Percentiles rank a stretch among this genome's conserved stretches.
These are phyloP conservation scores for Pichia sp. DNA, from an alignment of 1,139 yeast species.

Conservation along the genomic window DNA sequence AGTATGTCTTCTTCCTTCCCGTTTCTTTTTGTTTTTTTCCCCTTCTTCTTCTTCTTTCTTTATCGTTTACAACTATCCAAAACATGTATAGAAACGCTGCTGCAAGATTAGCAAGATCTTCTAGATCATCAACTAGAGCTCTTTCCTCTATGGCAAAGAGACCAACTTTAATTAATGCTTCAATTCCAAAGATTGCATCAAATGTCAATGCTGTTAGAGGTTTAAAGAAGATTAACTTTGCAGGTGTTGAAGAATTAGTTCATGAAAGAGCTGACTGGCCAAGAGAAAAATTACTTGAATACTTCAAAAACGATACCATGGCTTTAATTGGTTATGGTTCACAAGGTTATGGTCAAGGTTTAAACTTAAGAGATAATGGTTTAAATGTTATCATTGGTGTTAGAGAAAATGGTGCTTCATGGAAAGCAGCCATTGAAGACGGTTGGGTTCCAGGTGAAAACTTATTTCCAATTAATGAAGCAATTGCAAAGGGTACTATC, in stretches of 20 bases:
- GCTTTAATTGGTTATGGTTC: conserved; percentile 99
- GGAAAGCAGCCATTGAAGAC: conserved; percentile 99
- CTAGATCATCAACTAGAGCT: conserved; percentile 37
- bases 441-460: conserved; percentile 99
- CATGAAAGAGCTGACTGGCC: conserved; percentile 99
- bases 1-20: too few relatives aligned
- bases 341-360: conserved; percentile 99
- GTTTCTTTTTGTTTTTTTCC: not conserved
- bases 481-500: conserved; percentile 84
- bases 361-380: conserved; percentile 98
- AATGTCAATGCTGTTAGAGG: conserved; percentile 61
- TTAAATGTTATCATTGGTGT: conserved; percentile 96
- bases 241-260: conserved; percentile 90
- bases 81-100: conserved; percentile 55
- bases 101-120: conserved; percentile 55
- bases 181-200: conserved; percentile 37
- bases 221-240: conserved; percentile 92
- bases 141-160: conserved; percentile 57
- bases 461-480: conserved; percentile 91
- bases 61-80: not conserved
- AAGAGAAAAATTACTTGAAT: conserved; percentile 87
- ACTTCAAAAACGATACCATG: conserved; percentile 95
- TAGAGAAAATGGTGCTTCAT: conserved; percentile 96
- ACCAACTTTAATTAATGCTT: conserved; percentile 34
- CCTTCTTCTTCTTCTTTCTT: not conserved